These are phyloP conservation scores for Trichoderma erinaceum DNA, from an alignment of 495 filamentous ascomycete species.

Conservation along the genomic window DNA sequence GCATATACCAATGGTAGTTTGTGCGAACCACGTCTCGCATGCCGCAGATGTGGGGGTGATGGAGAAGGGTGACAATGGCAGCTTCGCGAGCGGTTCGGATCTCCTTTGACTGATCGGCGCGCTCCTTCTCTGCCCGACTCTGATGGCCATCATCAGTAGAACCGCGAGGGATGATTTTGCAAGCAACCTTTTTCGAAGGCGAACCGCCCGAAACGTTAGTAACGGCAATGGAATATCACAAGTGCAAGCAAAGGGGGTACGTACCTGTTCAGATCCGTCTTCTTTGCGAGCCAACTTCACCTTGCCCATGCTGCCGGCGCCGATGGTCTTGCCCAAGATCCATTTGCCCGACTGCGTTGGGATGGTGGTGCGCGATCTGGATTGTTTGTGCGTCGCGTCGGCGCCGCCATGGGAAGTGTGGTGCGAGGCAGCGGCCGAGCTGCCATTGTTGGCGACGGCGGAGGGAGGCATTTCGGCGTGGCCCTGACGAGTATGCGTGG, in stretches of 20 bases:
- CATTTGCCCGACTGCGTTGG: conserved; percentile 80
- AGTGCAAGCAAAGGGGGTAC: conserved; percentile 19
- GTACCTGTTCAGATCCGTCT: conserved; percentile 75
- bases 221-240: conserved; percentile 19
- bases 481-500: conserved; percentile 21
- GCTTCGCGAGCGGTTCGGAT: conserved; percentile 93
- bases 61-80: conserved; percentile 89
- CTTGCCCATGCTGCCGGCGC: conserved; percentile 96
- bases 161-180: conserved; percentile 93
- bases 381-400: conserved; percentile 40
- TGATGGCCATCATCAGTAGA: conserved; percentile 72
- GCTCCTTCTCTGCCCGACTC: conserved; percentile 70
- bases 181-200: conserved; percentile 68
- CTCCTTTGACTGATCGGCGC: conserved; percentile 93
- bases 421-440: conserved; percentile 41
- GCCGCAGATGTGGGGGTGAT: conserved; percentile 94
- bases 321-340: conserved; percentile 93
- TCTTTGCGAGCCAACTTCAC: conserved; percentile 81
- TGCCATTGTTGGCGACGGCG: conserved; percentile 40
- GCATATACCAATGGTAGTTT: conserved; percentile 99
- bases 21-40: conserved; percentile 94
- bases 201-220: conserved; percentile 16
- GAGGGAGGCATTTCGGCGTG: conserved; percentile 48
- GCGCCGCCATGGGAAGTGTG: conserved; percentile 36
- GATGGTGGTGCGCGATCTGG: conserved; percentile 72